Base-by-base conservation (phyloP, 2,329 filamentous ascomycete genomes). In the Alternaria novae-zelandiae region DNA sequence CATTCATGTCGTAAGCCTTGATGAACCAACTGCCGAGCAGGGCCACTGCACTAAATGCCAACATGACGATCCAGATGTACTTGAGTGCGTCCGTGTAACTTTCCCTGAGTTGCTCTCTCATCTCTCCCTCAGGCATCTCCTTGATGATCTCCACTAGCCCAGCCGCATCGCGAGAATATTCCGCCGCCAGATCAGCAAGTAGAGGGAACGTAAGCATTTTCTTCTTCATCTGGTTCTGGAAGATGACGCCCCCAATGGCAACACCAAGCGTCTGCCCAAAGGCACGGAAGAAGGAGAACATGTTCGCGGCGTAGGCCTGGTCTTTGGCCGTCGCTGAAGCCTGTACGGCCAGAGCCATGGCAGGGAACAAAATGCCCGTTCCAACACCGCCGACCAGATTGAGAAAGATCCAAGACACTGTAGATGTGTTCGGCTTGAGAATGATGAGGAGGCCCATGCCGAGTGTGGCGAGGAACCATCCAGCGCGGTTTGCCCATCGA, bases 231-330 rank as follows among this genome's bases (percentile, higher is more conserved):
- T 84, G 83, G 67, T 91, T 92, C 77, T 92, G 89, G 79, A 92
- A 92, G 57, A 91, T 85, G 30, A 90, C 88, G 4, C 90, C 89
- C 2, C 88, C 87, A 55, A 91, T 83, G 2, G 90, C 89, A 3
- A 92, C 87, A 23, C 90, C 90, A 10, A 91, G 78, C 0, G 86
- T 83, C 73, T 91, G 88, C 0, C 90, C 90, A 23, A 91, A 84
- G 2, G 86, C 85, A 13, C 89, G 86, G 70, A 89, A 85, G 81
- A 93, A 92, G 57, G 85, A 86, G 78, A 89, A 91, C 81, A 92
- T 87, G 11, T 87, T 89, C 0, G 86, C 85, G 0, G 88, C 86
- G 63, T 88, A 87, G 1, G 88, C 86, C 44, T 89, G 85, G 70
- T 90, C 86, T 60, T 84, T 82, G 61, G 83, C 83, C 1, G 83